Conservation (phyloP, 2,329 filamentous ascomycete genomes). For the Ophiostoma tasmaniense region DNA sequence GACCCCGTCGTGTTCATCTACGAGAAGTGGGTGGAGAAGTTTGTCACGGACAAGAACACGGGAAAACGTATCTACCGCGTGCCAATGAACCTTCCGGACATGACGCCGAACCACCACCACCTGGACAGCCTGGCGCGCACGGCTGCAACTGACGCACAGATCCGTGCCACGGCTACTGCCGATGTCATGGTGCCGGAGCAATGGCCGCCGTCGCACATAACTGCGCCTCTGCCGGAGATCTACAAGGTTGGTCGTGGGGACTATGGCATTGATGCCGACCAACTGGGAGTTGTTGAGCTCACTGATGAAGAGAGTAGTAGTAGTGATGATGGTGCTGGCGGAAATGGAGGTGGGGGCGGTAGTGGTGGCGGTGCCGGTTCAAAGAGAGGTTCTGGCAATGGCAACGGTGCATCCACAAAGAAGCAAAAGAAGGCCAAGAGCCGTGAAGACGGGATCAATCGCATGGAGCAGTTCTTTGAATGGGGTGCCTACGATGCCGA, state of each 20-base stretch:
- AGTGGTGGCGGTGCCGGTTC: too few species aligned
- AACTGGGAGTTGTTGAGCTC: not conserved
- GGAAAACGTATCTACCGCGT: constrained; percentile 14
- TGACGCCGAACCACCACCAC: not conserved
- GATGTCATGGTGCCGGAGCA: constrained; percentile 8
- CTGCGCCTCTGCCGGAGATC: not conserved
- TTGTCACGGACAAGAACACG: not conserved
- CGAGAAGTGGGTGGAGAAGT: constrained; percentile 19
- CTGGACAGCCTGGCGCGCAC: not conserved
- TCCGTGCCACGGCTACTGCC: not conserved
- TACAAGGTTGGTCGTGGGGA: not conserved
- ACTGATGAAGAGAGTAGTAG: not conserved
- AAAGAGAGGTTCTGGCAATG: not conserved
- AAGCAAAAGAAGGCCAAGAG: not conserved
- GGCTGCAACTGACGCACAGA: not conserved
- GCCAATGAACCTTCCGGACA: constrained; percentile 16
- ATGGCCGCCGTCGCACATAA: constrained; percentile 1
- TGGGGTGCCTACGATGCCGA: constrained; percentile 2
- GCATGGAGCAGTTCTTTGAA: constrained; percentile 5
- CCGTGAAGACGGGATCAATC: not conserved
- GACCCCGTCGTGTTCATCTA: constrained; percentile 19
- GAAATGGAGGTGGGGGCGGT: not conserved
- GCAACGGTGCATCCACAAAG: not conserved
- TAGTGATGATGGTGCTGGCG: not conserved
- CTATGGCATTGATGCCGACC: not conserved